Evolutionary conservation across 306 rosid genomes (phyloP), one percentile per base, ranked within the genome.

Genomic region (Sechiopsis laciniata): DNA sequence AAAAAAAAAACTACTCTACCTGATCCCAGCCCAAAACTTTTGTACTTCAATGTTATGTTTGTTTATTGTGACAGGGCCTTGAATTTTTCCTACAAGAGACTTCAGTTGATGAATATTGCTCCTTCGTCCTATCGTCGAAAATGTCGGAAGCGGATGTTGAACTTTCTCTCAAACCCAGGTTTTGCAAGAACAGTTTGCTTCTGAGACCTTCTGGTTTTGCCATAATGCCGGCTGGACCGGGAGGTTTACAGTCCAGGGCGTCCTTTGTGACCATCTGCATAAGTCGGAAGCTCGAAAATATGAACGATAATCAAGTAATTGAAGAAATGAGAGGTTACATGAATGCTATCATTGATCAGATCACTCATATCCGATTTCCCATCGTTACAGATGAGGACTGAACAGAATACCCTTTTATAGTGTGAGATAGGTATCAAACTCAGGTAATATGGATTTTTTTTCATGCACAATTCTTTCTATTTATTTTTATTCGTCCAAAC

Each of bases 141-240:
- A 14, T 74, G 64, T 21, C 56, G 10, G 55, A 48, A 35, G 14
- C 42, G 8, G 78, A 67, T 29, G 21, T 74, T 10, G 12, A 21
- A 5, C 2, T 16, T 22, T 55, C 66, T 20, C 45, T 75, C 59
- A 6, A 13, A 7, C 56, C 21, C 3, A 57, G 56, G 58, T 14
- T 19, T 20, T 65, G 64, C 22, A 37, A 4, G 19, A 8, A 42
- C 16, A 16, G 20, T 57, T 16, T 19, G 35, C 35, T 12, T 37
- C 17, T 74, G 14, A 74, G 35, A 52, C 75, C 75, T 74, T 74
- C 68, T 4, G 82, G 82, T 40, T 79, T 79, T 68, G 74, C 82
- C n/a, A 58, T 79, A 67, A 50, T 74, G 74, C 82, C 78, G 58
- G 78, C 75, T 12, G 78, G 65, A 32, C 63, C 75, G 3, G 55